Evolutionary conservation across 1,139 yeast species (phyloP).

Genomic region (Zygotorulaspora mrakii): DNA sequence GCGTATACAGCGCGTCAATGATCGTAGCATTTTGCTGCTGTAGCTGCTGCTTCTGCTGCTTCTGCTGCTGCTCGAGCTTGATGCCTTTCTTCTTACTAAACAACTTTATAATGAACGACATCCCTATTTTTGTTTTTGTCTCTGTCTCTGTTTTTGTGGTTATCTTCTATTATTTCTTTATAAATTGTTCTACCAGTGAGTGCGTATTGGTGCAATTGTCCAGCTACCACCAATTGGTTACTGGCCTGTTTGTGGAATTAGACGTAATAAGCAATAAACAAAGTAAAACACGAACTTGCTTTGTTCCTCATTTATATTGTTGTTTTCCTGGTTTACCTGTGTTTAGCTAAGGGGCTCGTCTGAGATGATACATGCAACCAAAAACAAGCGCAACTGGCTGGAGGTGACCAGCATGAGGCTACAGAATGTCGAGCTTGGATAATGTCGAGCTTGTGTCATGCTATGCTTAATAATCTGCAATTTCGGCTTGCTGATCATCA

Average conservation of each 20-base stretch:
- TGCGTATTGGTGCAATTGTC: background rate
- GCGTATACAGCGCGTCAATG: conserved; percentile 8
- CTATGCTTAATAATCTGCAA: background rate
- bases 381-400: background rate
- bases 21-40: background rate
- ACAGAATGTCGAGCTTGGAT: no score
- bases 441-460: no score
- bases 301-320: background rate
- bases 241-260: background rate
- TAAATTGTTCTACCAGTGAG: conserved; percentile 3
- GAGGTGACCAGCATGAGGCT: no score
- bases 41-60: conserved; percentile 5
- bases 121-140: conserved; percentile 3
- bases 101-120: conserved; percentile 14
- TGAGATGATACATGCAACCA: background rate
- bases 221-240: background rate
- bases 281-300: background rate
- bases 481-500: background rate
- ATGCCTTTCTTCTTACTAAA: conserved; percentile 4
- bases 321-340: background rate
- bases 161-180: no score
- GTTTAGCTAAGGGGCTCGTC: conserved; percentile 3
- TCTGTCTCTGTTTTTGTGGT: no score
- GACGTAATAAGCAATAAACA: background rate
- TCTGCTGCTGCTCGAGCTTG: conserved; percentile 4